Conservation (phyloP, 73 alveolate species). For the Uronychia setigera region DNA sequence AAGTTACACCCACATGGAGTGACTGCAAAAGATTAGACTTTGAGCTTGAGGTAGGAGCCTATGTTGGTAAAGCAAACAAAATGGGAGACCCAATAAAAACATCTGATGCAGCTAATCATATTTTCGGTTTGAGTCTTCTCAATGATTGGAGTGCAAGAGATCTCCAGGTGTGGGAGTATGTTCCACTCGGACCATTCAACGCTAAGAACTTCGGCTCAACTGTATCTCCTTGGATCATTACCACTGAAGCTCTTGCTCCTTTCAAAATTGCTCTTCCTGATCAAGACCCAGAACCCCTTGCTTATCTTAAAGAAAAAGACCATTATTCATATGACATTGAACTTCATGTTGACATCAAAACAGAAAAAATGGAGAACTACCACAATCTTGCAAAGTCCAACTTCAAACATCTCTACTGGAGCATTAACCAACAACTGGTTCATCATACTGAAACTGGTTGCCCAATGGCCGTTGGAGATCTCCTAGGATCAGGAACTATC, state of each 20-base stretch:
- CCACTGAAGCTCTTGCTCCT: conserved; percentile 93
- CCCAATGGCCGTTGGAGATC: conserved; percentile 84
- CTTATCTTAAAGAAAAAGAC: conserved; percentile 77
- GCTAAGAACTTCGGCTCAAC: conserved; percentile 89
- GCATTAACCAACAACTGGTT: conserved; percentile 79
- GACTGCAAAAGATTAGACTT: conserved; percentile 92
- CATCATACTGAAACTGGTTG: conserved; percentile 95
- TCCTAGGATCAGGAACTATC: conserved; percentile 93
- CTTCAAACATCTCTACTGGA: conserved; percentile 94
- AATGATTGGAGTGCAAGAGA: conserved; percentile 99
- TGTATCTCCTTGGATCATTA: conserved; percentile 95
- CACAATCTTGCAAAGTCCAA: conserved; percentile 74
- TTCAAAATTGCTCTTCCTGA: conserved; percentile 76
- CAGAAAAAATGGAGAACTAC: conserved; percentile 44
- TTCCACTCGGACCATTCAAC: conserved; percentile 94
- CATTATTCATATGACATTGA: conserved; percentile 84
- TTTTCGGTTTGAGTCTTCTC: conserved; percentile 86
- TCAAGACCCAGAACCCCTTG: conserved; percentile 94
- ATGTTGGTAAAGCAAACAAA: conserved; percentile 81
- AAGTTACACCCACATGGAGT: conserved; percentile 75
- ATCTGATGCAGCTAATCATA: conserved; percentile 71
- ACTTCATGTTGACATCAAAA: conserved; percentile 67
- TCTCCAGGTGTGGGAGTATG: conserved; percentile 91
- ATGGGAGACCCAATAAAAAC: conserved; percentile 74
- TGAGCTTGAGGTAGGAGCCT: conserved; percentile 95